A percentile compares a stretch with the other conserved stretches of the same genome.
Evolutionary conservation across 345 rosid species (phyloP).

Genomic region (Boechera stricta): DNA sequence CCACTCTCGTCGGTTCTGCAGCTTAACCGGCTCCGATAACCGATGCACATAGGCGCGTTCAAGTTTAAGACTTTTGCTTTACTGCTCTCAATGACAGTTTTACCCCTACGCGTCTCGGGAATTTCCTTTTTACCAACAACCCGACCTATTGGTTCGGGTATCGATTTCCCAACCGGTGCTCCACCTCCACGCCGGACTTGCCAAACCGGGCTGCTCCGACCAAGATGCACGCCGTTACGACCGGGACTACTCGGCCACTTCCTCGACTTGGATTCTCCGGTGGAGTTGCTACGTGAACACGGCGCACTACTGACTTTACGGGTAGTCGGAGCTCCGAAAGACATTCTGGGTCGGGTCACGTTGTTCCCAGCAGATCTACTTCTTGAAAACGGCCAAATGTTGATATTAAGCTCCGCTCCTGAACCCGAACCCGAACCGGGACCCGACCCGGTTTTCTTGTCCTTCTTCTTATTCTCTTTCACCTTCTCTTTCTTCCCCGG

Average conservation of each 20-base stretch:
- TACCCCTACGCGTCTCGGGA: constrained; percentile 45
- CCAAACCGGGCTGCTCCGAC: constrained; percentile 84
- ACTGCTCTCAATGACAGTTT: constrained; percentile 36
- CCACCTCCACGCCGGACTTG: constrained; percentile 60
- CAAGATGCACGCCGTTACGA: constrained; percentile 67
- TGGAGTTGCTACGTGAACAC: constrained; percentile 78
- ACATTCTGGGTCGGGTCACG: constrained; percentile 58
- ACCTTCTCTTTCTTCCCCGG: constrained; percentile 53
- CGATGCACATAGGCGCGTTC: constrained; percentile 56
- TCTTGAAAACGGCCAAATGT: constrained; percentile 85
- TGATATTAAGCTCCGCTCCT: constrained; percentile 67
- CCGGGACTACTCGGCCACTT: constrained; percentile 76
- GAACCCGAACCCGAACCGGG: constrained; percentile 42
- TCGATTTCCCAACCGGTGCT: constrained; percentile 29
- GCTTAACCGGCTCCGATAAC: constrained; percentile 69
- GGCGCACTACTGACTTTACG: constrained; percentile 86
- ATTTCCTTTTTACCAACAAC: constrained; percentile 30
- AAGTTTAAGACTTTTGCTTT: constrained; percentile 44
- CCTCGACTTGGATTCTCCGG: constrained; percentile 54
- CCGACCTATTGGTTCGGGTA: constrained; percentile 37
- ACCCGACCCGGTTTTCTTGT: constrained; percentile 46
- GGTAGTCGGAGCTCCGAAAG: constrained; percentile 49
- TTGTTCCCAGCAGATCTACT: constrained; percentile 82
- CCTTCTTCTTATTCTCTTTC: constrained; percentile 38
- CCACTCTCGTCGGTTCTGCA: constrained; percentile 62